Base-by-base conservation (phyloP, 192 early-diverging fungal species). In the Coemansia sp. region DNA sequence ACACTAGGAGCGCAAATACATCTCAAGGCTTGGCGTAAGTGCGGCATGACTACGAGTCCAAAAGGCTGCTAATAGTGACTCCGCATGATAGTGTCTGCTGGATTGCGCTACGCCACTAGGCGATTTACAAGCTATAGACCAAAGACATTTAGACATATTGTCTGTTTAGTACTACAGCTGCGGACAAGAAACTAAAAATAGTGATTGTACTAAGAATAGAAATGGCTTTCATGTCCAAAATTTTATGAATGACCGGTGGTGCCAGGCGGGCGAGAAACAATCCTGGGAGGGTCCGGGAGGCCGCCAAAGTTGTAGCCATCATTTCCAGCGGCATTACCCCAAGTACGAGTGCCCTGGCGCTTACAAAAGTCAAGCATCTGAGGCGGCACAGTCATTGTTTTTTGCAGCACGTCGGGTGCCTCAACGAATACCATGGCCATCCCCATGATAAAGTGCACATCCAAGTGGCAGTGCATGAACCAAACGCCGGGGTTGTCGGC, bases 401-500 rank as follows among this genome's bases (percentile, higher is more conserved):
- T 35, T 60, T 90, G 86, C 56, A 87, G 69, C 32, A 84, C 61
- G 44, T 82, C 80, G 6, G 92, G 90, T 1, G 89, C 88, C 74
- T 91, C 90, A 59, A 94, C 75, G 70, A 95, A 69, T 2, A 82
- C 75, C 38, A 86, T 85, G 24, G 84, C 88, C 65, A 93, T 84
- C 50, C 93, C 93, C 59, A 88, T 71, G 27, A 85, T 82, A 60
- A 92, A 80, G 50, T 84, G 84, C 18, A 74, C 64, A 34, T 76
- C 73, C 47, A 69, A 40, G 73, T 92, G 93, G 79, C 93, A 94
- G 76, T 94, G 94, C 80, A 94, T 85, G 40, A 90, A 71, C 92
- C 93, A 96, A 15, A 87, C 86, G 15, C 92, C 94, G 4, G 91
- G 90, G 73, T 94, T 94, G 73, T 94, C 86, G 11, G 90, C 89